A percentile compares a stretch with the other conserved stretches of the same genome.
Conservation (phyloP, 2,329 filamentous ascomycete genomes). For the Berkeleyomyces rouxiae region DNA sequence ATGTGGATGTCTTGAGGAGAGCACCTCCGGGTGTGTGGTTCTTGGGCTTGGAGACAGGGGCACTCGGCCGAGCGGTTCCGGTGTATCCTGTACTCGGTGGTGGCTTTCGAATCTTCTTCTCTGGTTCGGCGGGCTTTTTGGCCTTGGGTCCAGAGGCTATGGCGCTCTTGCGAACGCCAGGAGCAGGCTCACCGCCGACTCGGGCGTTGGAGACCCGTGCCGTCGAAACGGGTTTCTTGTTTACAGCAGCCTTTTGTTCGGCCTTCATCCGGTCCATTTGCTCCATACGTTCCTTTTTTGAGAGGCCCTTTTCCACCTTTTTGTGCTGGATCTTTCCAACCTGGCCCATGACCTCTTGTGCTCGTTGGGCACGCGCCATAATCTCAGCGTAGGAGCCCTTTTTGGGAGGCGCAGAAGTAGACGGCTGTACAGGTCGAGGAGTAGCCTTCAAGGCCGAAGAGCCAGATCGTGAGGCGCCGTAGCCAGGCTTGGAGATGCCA, state of each 20-base stretch:
- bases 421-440: background rate
- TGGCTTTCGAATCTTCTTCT: slow-evolving; percentile 46
- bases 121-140: slow-evolving; percentile 21
- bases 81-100: slow-evolving; percentile 49
- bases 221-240: background rate
- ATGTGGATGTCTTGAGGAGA: slow-evolving; percentile 22
- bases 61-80: slow-evolving; percentile 45
- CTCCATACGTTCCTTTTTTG: slow-evolving; percentile 36
- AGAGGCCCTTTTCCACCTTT: slow-evolving; percentile 44
- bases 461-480: background rate
- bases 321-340: slow-evolving; percentile 62
- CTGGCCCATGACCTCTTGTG: slow-evolving; percentile 41
- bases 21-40: slow-evolving; percentile 25
- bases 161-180: background rate
- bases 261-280: slow-evolving; percentile 19
- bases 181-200: background rate
- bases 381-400: slow-evolving; percentile 62
- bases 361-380: slow-evolving; percentile 52
- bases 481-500: slow-evolving; percentile 4
- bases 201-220: background rate
- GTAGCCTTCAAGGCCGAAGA: background rate
- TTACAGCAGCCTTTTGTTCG: background rate
- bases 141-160: background rate
- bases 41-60: slow-evolving; percentile 22
- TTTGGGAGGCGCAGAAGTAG: slow-evolving; percentile 33